phyloP scores from a whole-genome alignment of 2,329 filamentous ascomycete species.

The Knufia petricola region DNA sequence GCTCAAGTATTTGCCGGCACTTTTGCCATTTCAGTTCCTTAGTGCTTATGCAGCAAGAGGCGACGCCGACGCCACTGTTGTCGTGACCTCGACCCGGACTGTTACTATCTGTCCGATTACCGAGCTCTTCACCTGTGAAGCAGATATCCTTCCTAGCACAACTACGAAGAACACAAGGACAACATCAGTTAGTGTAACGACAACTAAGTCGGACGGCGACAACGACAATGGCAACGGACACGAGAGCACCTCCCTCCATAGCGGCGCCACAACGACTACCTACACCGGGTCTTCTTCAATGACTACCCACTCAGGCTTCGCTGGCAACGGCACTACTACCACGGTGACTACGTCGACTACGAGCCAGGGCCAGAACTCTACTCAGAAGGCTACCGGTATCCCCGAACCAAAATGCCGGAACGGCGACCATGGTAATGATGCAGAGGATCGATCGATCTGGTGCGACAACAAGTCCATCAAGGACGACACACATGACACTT shows the following conservation, averaged over 20 bases:
- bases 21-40: conserved; percentile 13
- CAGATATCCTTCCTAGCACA: conserved; percentile 1
- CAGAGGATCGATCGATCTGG: conserved; percentile 14
- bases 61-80: conserved; percentile 14
- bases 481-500: conserved; percentile 12
- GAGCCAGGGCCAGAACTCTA: not conserved
- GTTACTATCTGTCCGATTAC: conserved; percentile 20
- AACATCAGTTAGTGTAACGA: not conserved
- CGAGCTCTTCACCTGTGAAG: conserved; percentile 14
- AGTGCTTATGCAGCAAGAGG: conserved; percentile 3
- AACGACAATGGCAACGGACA: not conserved
- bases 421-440: too few relatives aligned
- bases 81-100: conserved; percentile 15
- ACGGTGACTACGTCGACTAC: conserved; percentile 10
- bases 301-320: not conserved
- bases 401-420: conserved; percentile 11
- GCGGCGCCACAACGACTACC: conserved; percentile 6
- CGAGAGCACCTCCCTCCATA: not conserved
- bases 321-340: conserved; percentile 6
- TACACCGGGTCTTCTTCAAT: not conserved
- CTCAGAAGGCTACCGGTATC: conserved; percentile 6
- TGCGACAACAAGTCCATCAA: conserved; percentile 14
- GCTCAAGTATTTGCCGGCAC: conserved; percentile 16
- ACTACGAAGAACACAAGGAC: not conserved
- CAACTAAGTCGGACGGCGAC: not conserved